Conservation (phyloP, 352 stramenopile species). For the Globisporangium mamillatum region DNA sequence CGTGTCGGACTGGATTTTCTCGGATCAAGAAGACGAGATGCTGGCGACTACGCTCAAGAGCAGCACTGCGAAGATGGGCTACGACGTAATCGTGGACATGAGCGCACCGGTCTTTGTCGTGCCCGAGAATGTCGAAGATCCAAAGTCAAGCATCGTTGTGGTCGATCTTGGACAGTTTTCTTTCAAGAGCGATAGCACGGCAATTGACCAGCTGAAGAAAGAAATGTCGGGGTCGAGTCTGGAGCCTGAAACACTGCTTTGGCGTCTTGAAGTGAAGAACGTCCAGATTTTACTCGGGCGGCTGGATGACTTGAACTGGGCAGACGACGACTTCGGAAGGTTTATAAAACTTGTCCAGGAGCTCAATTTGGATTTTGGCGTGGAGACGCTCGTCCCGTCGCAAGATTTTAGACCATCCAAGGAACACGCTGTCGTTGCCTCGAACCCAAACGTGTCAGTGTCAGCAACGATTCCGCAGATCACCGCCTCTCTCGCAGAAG, state of each 20-base stretch:
- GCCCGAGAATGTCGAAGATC: constrained; percentile 43
- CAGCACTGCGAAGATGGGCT: constrained; percentile 21
- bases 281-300: constrained; percentile 58
- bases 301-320: constrained; percentile 40
- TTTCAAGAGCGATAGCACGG: constrained; percentile 43
- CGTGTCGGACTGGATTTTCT: constrained; percentile 79
- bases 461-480: constrained; percentile 24
- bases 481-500: constrained; percentile 13
- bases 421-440: background rate
- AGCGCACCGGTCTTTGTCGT: constrained; percentile 73
- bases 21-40: constrained; percentile 47
- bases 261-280: constrained; percentile 56
- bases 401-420: constrained; percentile 3
- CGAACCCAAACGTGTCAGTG: constrained; percentile 11
- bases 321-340: constrained; percentile 28
- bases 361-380: constrained; percentile 52
- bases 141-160: constrained; percentile 43
- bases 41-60: constrained; percentile 27
- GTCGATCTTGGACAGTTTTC: constrained; percentile 70
- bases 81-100: constrained; percentile 73
- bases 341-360: constrained; percentile 59
- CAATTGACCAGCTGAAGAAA: constrained; percentile 16
- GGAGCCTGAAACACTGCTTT: constrained; percentile 39
- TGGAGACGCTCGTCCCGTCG: constrained; percentile 38
- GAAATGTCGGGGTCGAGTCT: background rate